Conservation (phyloP, 1,284 basidiomycete species). For the Irpex rosettiformis region DNA sequence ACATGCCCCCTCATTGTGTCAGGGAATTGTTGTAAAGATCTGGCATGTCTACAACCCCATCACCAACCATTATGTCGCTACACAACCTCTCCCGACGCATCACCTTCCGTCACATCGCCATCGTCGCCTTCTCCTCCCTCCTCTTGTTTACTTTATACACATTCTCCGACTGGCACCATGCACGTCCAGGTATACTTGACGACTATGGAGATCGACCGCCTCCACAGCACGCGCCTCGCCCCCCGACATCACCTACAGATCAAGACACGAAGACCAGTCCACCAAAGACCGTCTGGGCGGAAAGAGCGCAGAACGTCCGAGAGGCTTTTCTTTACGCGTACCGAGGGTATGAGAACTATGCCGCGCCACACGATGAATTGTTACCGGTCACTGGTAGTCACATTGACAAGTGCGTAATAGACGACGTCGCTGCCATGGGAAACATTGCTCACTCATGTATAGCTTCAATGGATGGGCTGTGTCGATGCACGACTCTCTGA, state of each 20-base stretch:
- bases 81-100: background rate
- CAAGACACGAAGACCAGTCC: background rate
- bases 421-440: background rate
- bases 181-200: background rate
- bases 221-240: background rate
- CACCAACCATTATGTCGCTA: background rate
- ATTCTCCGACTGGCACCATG: background rate
- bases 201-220: background rate
- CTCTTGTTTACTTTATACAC: background rate
- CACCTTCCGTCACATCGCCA: background rate
- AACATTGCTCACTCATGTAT: background rate
- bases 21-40: background rate
- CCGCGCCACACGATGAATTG: conserved; percentile 59
- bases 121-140: background rate
- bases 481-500: conserved; percentile 77
- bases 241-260: background rate
- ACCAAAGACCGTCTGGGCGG: conserved; percentile 35
- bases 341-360: conserved; percentile 53
- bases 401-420: conserved; percentile 45
- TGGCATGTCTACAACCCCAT: background rate
- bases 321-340: conserved; percentile 63
- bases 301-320: conserved; percentile 51
- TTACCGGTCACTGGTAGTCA: conserved; percentile 43
- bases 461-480: conserved; percentile 89
- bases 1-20: background rate